These are phyloP conservation scores for Boechera stricta DNA, from an alignment of 345 rosid species.

Conservation along the genomic window DNA sequence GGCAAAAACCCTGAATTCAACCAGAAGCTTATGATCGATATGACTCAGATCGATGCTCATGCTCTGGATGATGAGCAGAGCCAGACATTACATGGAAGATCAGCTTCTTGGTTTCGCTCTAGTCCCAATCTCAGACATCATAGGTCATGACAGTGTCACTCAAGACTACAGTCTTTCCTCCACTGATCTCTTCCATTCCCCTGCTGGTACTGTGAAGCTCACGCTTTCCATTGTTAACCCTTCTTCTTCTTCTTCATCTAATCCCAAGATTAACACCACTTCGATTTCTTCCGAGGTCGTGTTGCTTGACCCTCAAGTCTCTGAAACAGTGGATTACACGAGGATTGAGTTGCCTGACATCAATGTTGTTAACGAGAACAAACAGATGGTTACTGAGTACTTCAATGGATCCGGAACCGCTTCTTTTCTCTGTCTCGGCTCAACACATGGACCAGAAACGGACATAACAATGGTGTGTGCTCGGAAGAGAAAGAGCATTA, in stretches of 20 bases:
- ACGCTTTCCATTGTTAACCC: conserved; percentile 63
- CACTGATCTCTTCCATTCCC: conserved; percentile 93
- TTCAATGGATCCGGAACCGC: conserved; percentile 58
- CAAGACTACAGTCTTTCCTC: conserved; percentile 81
- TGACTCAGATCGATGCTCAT: conserved; percentile 70
- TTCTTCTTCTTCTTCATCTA: conserved; percentile 42
- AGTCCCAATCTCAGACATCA: conserved; percentile 71
- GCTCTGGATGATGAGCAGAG: conserved; percentile 97
- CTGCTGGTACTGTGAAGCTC: conserved; percentile 82
- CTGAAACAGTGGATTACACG: conserved; percentile 68
- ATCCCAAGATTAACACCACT: conserved; percentile 48
- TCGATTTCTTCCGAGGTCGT: conserved; percentile 89
- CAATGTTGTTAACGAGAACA: conserved; percentile 67
- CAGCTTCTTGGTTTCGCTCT: conserved; percentile 90
- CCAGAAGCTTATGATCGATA: conserved; percentile 59
- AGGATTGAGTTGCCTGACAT: conserved; percentile 92
- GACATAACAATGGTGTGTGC: conserved; percentile 57
- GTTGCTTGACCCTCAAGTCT: conserved; percentile 67
- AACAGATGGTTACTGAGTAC: conserved; percentile 79
- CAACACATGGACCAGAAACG: conserved; percentile 48
- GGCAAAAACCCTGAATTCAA: conserved; percentile 94
- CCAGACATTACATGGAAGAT: conserved; percentile 84
- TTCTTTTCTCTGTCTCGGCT: conserved; percentile 77
- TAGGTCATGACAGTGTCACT: conserved; percentile 74
- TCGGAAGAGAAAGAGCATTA: conserved; percentile 53